phyloP scores from a whole-genome alignment of 345 rosid species.

The Capsella bursapastoris region DNA sequence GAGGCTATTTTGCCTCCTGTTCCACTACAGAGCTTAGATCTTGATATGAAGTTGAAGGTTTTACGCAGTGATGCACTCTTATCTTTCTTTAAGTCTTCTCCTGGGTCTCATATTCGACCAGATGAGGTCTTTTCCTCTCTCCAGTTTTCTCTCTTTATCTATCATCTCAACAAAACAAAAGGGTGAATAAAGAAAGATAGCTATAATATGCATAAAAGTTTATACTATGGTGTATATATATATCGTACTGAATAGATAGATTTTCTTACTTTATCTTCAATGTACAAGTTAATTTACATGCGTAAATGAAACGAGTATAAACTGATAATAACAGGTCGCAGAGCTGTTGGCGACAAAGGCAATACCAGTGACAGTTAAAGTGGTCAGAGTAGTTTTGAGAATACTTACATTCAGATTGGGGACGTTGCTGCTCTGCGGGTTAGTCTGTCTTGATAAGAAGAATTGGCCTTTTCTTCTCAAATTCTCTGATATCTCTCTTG shows the following conservation, averaged over 20 bases:
- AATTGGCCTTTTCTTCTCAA: slow-evolving; percentile 69
- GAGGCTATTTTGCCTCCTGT: slow-evolving; percentile 72
- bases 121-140: slow-evolving; percentile 54
- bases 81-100: slow-evolving; percentile 57
- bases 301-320: not conserved
- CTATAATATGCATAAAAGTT: not conserved
- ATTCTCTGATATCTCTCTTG: slow-evolving; percentile 66
- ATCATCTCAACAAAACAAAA: not conserved
- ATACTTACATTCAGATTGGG: slow-evolving; percentile 69
- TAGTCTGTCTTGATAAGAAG: slow-evolving; percentile 49
- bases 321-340: slow-evolving; percentile 57
- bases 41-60: slow-evolving; percentile 39
- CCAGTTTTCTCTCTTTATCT: slow-evolving; percentile 2
- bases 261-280: not conserved
- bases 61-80: slow-evolving; percentile 50
- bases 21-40: slow-evolving; percentile 40
- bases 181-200: not conserved
- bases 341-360: slow-evolving; percentile 58
- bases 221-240: not conserved
- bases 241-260: not conserved
- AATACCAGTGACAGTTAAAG: slow-evolving; percentile 42
- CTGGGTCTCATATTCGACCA: slow-evolving; percentile 64
- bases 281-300: not conserved
- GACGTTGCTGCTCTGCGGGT: slow-evolving; percentile 74
- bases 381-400: slow-evolving; percentile 53